Evolutionary conservation across 148 eudicot species (phyloP).

Genomic region (Drosera capensis): DNA sequence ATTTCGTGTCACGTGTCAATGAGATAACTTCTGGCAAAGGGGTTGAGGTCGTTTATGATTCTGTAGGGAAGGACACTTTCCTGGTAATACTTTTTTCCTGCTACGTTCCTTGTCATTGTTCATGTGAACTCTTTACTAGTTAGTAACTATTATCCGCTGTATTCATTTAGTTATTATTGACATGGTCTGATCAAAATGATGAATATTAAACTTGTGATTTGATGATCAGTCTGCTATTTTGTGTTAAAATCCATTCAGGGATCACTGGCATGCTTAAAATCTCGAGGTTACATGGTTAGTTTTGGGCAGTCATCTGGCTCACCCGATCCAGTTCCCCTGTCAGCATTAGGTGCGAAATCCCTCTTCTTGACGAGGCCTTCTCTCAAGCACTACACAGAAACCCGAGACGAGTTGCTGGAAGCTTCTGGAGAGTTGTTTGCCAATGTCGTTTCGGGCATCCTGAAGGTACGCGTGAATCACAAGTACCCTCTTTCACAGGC

Average conservation of each 20-base stretch:
- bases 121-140: background rate
- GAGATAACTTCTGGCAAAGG: slow-evolving; percentile 76
- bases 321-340: slow-evolving; percentile 54
- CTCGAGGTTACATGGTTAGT: slow-evolving; percentile 58
- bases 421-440: slow-evolving; percentile 58
- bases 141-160: too few relatives aligned
- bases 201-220: too few relatives aligned
- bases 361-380: slow-evolving; percentile 56
- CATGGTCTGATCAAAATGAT: too few relatives aligned
- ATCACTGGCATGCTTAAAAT: slow-evolving; percentile 64
- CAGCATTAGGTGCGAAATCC: slow-evolving; percentile 54
- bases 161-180: too few relatives aligned
- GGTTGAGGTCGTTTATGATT: slow-evolving; percentile 81
- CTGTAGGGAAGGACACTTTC: slow-evolving; percentile 80
- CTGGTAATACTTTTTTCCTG: slow-evolving; percentile 55
- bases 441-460: slow-evolving; percentile 37
- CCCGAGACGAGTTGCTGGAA: slow-evolving; percentile 60
- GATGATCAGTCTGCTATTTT: background rate
- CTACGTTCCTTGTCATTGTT: background rate
- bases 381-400: slow-evolving; percentile 35
- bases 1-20: slow-evolving; percentile 58
- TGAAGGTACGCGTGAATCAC: slow-evolving; percentile 62
- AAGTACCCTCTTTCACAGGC: slow-evolving; percentile 69
- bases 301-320: slow-evolving; percentile 69
- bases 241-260: slow-evolving; percentile 26